phyloP scores from a whole-genome alignment of 2,329 filamentous ascomycete species.

The Salinomyces thailandicus region DNA sequence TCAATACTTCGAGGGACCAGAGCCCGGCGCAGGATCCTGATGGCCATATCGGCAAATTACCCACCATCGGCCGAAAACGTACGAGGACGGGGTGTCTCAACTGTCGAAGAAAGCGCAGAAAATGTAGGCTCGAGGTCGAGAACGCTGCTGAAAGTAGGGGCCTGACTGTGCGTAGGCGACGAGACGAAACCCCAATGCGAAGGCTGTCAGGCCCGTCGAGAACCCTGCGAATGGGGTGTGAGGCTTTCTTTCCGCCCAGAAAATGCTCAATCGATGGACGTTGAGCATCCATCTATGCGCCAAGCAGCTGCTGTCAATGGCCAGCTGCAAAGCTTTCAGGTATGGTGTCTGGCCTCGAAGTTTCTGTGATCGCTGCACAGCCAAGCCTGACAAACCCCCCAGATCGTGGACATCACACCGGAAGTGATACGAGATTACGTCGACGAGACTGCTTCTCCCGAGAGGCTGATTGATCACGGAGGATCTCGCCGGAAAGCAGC shows the following conservation, averaged over 20 bases:
- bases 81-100: constrained; percentile 27
- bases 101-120: constrained; percentile 24
- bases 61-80: constrained; percentile 19
- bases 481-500: not conserved
- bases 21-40: too few relatives aligned
- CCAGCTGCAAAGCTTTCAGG: constrained; percentile 11
- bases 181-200: constrained; percentile 24
- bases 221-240: constrained; percentile 23
- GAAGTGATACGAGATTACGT: constrained; percentile 23
- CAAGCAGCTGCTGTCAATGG: constrained; percentile 10
- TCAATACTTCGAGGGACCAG: too few relatives aligned
- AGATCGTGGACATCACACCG: constrained; percentile 24
- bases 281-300: constrained; percentile 23
- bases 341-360: not conserved
- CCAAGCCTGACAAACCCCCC: not conserved
- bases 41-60: too few relatives aligned
- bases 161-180: constrained; percentile 15
- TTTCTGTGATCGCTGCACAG: not conserved
- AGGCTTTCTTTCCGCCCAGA: constrained; percentile 21
- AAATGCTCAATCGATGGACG: constrained; percentile 20
- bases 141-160: not conserved
- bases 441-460: constrained; percentile 10
- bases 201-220: constrained; percentile 20
- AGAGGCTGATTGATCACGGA: not conserved
- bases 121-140: constrained; percentile 14